Evolutionary conservation across 1,139 yeast species (phyloP).

Genomic region (Yamadazyma oceani): DNA sequence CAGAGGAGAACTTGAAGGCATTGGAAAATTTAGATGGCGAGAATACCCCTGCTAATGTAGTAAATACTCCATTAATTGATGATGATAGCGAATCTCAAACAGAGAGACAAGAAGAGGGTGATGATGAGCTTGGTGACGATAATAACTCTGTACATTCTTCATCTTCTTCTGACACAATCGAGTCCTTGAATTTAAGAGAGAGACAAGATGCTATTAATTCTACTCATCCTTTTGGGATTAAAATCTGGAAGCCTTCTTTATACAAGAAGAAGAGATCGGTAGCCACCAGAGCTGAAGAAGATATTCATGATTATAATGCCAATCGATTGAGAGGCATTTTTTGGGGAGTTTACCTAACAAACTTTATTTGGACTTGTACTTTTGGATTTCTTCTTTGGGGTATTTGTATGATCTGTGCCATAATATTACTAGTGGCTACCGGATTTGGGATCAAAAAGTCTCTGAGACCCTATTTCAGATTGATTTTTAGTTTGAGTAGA

Average conservation of each 20-base stretch:
- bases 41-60: slow-evolving; percentile 11
- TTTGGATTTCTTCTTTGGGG: slow-evolving; percentile 64
- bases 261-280: slow-evolving; percentile 92
- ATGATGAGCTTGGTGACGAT: slow-evolving; percentile 20
- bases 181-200: slow-evolving; percentile 85
- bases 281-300: slow-evolving; percentile 87
- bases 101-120: slow-evolving; percentile 13
- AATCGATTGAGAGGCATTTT: slow-evolving; percentile 53
- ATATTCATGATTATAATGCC: slow-evolving; percentile 74
- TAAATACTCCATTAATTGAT: slow-evolving; percentile 19
- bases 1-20: slow-evolving; percentile 21
- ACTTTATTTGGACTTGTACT: slow-evolving; percentile 70
- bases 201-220: slow-evolving; percentile 95
- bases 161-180: slow-evolving; percentile 59
- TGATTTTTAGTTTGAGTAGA: slow-evolving; percentile 62
- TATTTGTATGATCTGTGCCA: slow-evolving; percentile 50
- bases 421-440: slow-evolving; percentile 43
- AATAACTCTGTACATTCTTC: slow-evolving; percentile 29
- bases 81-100: slow-evolving; percentile 12
- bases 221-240: slow-evolving; percentile 97
- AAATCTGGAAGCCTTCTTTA: slow-evolving; percentile 97
- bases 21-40: slow-evolving; percentile 20
- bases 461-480: slow-evolving; percentile 55
- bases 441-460: slow-evolving; percentile 45
- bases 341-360: slow-evolving; percentile 69